Evolutionary conservation across 1,139 yeast genomes (phyloP).

Genomic region (Saccharomyces hybrid): DNA sequence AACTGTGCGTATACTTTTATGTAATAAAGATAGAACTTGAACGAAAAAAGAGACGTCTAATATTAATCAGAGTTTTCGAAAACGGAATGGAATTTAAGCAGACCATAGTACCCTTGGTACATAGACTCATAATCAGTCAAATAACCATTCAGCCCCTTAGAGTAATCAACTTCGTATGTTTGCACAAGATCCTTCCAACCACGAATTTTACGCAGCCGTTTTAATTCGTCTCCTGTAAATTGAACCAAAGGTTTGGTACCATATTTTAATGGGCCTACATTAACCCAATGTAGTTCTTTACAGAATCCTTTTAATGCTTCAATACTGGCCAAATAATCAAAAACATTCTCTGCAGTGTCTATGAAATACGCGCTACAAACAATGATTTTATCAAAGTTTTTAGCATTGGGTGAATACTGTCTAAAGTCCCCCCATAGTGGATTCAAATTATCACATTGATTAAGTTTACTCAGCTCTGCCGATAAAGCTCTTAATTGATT

Average conservation of each 20-base stretch:
- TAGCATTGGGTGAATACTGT: conserved; percentile 35
- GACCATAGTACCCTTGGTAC: conserved; percentile 75
- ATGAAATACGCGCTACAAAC: conserved; percentile 69
- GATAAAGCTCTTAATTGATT: conserved; percentile 48
- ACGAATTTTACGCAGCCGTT: conserved; percentile 41
- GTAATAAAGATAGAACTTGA: not conserved
- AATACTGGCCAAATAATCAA: conserved; percentile 63
- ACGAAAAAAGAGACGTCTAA: not conserved
- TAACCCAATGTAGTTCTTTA: conserved; percentile 60
- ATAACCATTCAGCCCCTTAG: conserved; percentile 41
- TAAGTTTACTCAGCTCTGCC: conserved; percentile 31
- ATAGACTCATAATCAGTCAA: conserved; percentile 56
- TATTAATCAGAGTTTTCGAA: conserved; percentile 2
- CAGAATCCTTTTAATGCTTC: conserved; percentile 41
- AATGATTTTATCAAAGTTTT: conserved; percentile 42
- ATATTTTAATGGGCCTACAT: conserved; percentile 80
- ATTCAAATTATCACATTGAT: conserved; percentile 42
- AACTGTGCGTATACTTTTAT: not conserved
- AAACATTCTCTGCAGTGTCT: conserved; percentile 79
- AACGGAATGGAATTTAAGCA: conserved; percentile 38
- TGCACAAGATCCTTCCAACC: conserved; percentile 57
- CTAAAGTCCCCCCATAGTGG: conserved; percentile 63
- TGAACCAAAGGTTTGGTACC: conserved; percentile 83
- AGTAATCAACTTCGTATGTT: conserved; percentile 22
- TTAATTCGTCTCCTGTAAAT: conserved; percentile 57